Evolutionary conservation across 805 yeast species (phyloP), one percentile per base, ranked within the genome.

Genomic region (Pichia pseudocactophila): DNA sequence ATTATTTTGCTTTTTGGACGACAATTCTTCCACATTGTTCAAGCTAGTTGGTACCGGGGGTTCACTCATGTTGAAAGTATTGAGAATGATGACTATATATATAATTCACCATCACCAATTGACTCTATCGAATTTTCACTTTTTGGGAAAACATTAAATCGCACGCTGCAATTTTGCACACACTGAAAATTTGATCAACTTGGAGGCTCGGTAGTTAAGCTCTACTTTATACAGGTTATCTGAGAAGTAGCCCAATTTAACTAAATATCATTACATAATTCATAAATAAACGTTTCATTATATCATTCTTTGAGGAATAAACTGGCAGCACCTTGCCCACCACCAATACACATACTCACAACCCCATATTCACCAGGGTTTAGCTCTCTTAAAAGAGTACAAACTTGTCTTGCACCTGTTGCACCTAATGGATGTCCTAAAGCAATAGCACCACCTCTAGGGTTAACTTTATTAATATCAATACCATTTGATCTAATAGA

Each of bases 301-400:
- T 16, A 31, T 59, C 71, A 87, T 69, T 90, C 97, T 56, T 74
- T 82, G 35, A 86, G 73, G 54, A 90, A 73, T 36, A 89, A 70
- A 12, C 90, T 82, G 37, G 97, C 97, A 28, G 97, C 96, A 51
- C 97, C 97, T 95, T 89, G 90, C 54, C 97, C 97, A 30, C 97
- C 87, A 56, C 97, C 97, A 51, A 90, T 80, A 70, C 97, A 90
- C 97, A 90, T 90, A 50, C 95, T 82, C 11, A 94, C 84, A 41
- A 90, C 80, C 51, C 97, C 97, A 50, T 88, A 66, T 68, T 88
- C 79, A 47, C 90, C 94, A 22, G 74, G 61, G 62, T 80, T 66
- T 56, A 89, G 73, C 68, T 87, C 90, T 55, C 89, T 74, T 60
- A 90, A 64, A 47, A 90, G 64, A 4, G 97, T 90, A 35, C 97